Evolutionary conservation across 1,139 yeast genomes (phyloP).

Genomic region (Geotrichum reessii): DNA sequence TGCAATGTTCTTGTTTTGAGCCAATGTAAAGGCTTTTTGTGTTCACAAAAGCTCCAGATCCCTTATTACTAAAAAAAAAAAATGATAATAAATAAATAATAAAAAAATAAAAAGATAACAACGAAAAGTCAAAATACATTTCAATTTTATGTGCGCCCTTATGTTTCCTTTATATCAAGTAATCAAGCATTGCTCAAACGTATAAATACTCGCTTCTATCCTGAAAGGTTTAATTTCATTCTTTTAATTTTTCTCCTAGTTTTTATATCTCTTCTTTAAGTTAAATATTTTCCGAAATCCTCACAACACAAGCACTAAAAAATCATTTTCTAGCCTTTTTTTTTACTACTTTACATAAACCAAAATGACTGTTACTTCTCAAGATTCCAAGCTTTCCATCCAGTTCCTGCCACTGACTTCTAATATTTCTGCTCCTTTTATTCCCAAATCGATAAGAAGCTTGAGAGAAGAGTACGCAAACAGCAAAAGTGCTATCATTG

Average conservation of each 20-base stretch:
- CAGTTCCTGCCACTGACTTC: conserved; percentile 13
- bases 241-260: too few species aligned
- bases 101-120: too few species aligned
- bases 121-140: too few species aligned
- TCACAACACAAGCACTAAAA: too few species aligned
- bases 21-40: background rate
- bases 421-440: conserved; percentile 13
- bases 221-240: too few species aligned
- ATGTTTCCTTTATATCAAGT: background rate
- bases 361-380: conserved; percentile 7
- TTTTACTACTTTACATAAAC: background rate
- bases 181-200: background rate
- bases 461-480: conserved; percentile 3
- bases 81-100: background rate
- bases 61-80: background rate
- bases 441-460: conserved; percentile 4
- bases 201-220: background rate
- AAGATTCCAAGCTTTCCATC: background rate
- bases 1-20: background rate
- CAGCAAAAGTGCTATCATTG: conserved; percentile 1
- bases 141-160: background rate
- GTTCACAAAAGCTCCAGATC: background rate
- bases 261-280: background rate
- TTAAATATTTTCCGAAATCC: background rate
- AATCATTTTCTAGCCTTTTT: too few species aligned